Conservation (phyloP, 768 basidiomycete genomes). For the Boletus rex-veris region DNA sequence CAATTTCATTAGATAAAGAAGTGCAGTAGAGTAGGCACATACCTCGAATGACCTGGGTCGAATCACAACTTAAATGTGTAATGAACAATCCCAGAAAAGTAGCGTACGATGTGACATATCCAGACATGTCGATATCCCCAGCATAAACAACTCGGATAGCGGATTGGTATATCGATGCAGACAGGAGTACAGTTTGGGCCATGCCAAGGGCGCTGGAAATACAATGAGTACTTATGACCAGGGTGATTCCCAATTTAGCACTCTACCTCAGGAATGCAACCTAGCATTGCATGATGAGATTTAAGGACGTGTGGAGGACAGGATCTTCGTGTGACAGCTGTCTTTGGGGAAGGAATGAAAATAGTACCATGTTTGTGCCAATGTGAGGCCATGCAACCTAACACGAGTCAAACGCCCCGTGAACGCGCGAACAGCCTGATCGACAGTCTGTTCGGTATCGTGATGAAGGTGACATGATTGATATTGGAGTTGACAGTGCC, state of each 20-base stretch:
- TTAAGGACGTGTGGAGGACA: background rate
- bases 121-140: conserved; percentile 21
- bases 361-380: conserved; percentile 35
- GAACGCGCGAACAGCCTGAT: too few relatives aligned
- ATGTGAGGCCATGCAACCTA: conserved; percentile 35
- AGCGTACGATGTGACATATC: conserved; percentile 28
- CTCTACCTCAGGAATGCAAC: conserved; percentile 29
- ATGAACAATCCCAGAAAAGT: background rate
- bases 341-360: conserved; percentile 32
- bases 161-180: conserved; percentile 33
- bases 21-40: background rate
- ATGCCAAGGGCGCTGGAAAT: conserved; percentile 25
- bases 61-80: background rate
- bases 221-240: background rate
- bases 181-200: conserved; percentile 27
- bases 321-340: conserved; percentile 28
- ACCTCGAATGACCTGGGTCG: conserved; percentile 24
- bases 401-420: background rate
- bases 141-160: conserved; percentile 31
- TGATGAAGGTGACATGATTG: too few relatives aligned
- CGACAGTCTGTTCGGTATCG: too few relatives aligned
- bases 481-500: too few relatives aligned
- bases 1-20: conserved; percentile 18
- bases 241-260: background rate
- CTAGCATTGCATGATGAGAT: conserved; percentile 7